These are phyloP conservation scores for Grosmannia huntii DNA, from an alignment of 2,329 filamentous ascomycete species.

Conservation along the genomic window DNA sequence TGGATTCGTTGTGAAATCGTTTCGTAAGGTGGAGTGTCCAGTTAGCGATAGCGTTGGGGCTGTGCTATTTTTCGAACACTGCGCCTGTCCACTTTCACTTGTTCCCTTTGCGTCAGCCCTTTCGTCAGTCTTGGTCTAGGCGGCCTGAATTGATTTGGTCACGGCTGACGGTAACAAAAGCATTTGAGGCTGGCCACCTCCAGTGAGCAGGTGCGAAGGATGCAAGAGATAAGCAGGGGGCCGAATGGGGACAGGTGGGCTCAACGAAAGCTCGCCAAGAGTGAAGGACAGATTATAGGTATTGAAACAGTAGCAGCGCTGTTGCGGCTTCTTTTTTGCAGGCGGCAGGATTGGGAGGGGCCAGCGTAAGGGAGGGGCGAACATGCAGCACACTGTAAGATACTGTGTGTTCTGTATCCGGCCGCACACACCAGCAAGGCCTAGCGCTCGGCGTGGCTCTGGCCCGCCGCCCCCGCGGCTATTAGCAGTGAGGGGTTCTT, in stretches of 20 bases:
- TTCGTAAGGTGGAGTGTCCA: constrained; percentile 1
- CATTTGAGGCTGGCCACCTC: not conserved
- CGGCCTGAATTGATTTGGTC: not conserved
- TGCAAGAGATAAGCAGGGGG: not conserved
- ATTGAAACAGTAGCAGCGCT: not conserved
- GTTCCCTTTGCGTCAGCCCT: not conserved
- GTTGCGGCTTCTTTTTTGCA: not conserved
- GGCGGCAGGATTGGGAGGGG: not conserved
- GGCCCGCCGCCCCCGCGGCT: not conserved
- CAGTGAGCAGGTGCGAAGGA: not conserved
- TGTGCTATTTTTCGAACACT: constrained; percentile 8
- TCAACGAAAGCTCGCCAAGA: not conserved
- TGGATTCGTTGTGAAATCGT: not conserved
- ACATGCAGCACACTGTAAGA: not conserved
- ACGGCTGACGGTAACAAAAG: not conserved
- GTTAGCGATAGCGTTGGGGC: constrained; percentile 10
- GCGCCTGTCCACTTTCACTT: constrained; percentile 2
- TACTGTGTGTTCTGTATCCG: not conserved
- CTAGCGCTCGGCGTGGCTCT: not conserved
- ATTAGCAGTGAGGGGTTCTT: not conserved
- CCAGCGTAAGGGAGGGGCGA: not conserved
- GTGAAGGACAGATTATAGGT: not conserved
- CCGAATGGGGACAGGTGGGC: not conserved
- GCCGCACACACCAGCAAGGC: not conserved
- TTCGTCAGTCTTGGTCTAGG: not conserved